Evolutionary conservation across 192 early-diverging fungal species (phyloP).

Genomic region (Linnemannia hyalina): DNA sequence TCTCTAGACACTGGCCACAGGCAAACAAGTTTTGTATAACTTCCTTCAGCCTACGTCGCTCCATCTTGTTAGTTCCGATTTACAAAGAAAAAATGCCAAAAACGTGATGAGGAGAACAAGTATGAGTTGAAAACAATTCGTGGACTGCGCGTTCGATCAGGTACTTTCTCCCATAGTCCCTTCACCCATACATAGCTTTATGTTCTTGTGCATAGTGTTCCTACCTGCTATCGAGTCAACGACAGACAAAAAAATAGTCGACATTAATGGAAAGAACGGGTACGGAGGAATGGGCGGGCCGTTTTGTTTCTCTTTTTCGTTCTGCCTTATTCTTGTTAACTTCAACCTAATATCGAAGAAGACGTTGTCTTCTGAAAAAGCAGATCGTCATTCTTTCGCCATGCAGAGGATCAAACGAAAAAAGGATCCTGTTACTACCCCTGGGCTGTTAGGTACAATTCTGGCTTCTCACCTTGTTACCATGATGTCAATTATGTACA

Average conservation of each 20-base stretch:
- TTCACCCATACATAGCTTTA: background rate
- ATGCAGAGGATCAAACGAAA: background rate
- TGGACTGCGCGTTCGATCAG: background rate
- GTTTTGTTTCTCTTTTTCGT: background rate
- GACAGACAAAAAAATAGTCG: no score
- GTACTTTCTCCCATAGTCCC: background rate
- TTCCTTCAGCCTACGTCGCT: background rate
- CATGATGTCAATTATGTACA: background rate
- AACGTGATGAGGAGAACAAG: background rate
- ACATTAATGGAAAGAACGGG: no score
- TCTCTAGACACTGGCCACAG: background rate
- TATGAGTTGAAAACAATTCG: background rate
- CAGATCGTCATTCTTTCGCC: constrained; percentile 2
- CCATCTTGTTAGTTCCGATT: background rate
- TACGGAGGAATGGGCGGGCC: no score
- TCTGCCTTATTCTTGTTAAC: background rate
- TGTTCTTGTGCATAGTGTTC: no score
- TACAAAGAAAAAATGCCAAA: background rate
- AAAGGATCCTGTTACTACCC: background rate
- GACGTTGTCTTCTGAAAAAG: background rate
- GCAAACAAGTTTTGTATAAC: background rate
- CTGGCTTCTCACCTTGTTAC: background rate
- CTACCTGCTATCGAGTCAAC: no score
- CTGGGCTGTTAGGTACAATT: background rate
- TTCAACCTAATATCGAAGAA: background rate